These are phyloP conservation scores for Biscogniauxia marginata DNA, from an alignment of 2,329 filamentous ascomycete genomes.

Conservation along the genomic window DNA sequence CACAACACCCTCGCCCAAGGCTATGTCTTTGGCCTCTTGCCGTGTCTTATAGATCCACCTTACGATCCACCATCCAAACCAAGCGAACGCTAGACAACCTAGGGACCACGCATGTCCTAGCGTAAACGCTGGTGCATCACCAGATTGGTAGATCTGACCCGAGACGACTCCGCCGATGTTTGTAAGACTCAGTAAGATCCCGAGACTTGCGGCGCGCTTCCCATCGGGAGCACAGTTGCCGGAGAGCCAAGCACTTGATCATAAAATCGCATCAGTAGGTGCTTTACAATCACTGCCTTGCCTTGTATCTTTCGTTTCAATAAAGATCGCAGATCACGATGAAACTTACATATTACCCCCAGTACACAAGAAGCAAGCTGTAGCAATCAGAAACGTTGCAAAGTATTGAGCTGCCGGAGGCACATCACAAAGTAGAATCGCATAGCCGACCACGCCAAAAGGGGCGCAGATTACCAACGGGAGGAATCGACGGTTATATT, in stretches of 20 bases:
- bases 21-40: slow-evolving; percentile 30
- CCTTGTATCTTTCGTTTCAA: neutral
- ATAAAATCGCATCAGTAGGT: neutral
- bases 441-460: slow-evolving; percentile 27
- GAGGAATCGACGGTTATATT: slow-evolving; percentile 36
- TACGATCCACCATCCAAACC: slow-evolving; percentile 38
- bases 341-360: slow-evolving; percentile 26
- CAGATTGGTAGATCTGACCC: slow-evolving; percentile 30
- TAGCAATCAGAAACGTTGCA: slow-evolving; percentile 28
- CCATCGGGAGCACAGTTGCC: slow-evolving; percentile 29
- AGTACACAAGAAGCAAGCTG: slow-evolving; percentile 25
- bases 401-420: slow-evolving; percentile 25
- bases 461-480: slow-evolving; percentile 33
- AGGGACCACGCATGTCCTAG: slow-evolving; percentile 37
- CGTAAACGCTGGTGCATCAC: slow-evolving; percentile 22
- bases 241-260: slow-evolving; percentile 26
- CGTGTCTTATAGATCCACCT: slow-evolving; percentile 33
- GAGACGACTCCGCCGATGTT: slow-evolving; percentile 28
- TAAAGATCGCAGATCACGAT: neutral
- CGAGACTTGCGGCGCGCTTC: slow-evolving; percentile 29
- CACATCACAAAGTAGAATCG: slow-evolving; percentile 24
- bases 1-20: slow-evolving; percentile 38
- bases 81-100: slow-evolving; percentile 35
- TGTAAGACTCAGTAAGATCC: slow-evolving; percentile 24
- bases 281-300: neutral